Base-by-base conservation (phyloP, 1,139 yeast genomes). In the Suhomyces terraborum region DNA sequence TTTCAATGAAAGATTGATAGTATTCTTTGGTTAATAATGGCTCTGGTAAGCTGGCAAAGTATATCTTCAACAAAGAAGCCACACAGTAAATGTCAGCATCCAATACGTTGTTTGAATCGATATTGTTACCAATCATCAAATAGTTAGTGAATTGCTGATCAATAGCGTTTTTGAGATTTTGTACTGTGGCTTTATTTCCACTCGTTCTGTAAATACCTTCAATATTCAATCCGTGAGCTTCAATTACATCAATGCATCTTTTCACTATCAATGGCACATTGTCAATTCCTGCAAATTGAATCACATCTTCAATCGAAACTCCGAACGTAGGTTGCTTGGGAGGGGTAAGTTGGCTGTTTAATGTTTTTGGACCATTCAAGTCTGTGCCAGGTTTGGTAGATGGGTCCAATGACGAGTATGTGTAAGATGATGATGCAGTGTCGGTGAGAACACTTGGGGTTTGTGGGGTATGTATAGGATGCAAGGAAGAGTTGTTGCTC, bases 201-300 rank as follows among this genome's bases (percentile, higher is more conserved):
- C 87, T 81, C 32, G 89, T 82, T 40, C 98, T 73, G 60, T 93
- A 93, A 24, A 93, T 83, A 0, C 98, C 98, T 59, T 89, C 98
- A 32, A 86, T 72, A 40, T 87, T 84, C 32, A 86, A 62, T 1
- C 98, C 98, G 59, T 84, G 82, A 28, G 75, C 74, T 59, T 93
- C 98, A 33, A 93, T 80, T 7, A 91, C 84, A 49, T 84, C 85
- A 40, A 91, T 85, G 69, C 98, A 91, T 56, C 84, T 88, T 51
- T 84, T 83, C 8, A 91, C 98, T 36, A 91, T 77, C n/a, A 87
- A 75, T 1, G 98, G 98, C 3, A 91, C 96, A 61, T 88, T 84
- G 51, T 88, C 95, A 40, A 88, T 66, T 3, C 78, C 96, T 46
- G 95, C 96, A 53, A 77, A 81, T 47, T 83, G 84, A 19, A 89